Conservation (phyloP, 371 early-diverging fungal species). For the Mucor indicus region DNA sequence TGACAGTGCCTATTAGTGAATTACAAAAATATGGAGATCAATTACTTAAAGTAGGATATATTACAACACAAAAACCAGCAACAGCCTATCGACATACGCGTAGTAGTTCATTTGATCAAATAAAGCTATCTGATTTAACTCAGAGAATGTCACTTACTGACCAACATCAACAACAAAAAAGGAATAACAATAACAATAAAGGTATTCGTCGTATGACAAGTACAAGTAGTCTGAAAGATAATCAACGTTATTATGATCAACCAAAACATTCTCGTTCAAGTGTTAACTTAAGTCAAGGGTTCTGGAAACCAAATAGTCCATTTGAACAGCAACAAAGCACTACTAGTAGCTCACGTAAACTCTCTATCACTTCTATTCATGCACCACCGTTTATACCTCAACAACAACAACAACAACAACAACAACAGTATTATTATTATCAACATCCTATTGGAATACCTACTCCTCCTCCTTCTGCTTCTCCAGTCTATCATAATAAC, state of each 20-base stretch:
- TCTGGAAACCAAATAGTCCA: too few relatives aligned
- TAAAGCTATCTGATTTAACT: conserved; percentile 31
- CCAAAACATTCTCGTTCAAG: conserved; percentile 27
- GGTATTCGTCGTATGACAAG: conserved; percentile 22
- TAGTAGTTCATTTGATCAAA: conserved; percentile 36
- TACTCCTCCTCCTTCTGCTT: conserved; percentile 47
- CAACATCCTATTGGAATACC: conserved; percentile 31
- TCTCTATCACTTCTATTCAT: conserved; percentile 29
- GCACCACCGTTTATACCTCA: conserved; percentile 33
- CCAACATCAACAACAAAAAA: too few relatives aligned
- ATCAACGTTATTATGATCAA: conserved; percentile 6
- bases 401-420: conserved; percentile 4
- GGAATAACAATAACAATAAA: conserved; percentile 9
- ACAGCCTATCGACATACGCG: conserved; percentile 39
- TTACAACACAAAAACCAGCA: too few relatives aligned
- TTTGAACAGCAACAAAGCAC: too few relatives aligned
- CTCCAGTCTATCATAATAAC: conserved; percentile 27
- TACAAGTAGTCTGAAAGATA: conserved; percentile 19
- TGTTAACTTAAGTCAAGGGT: conserved; percentile 16
- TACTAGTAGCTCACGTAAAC: conserved; percentile 6
- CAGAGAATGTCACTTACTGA: conserved; percentile 33
- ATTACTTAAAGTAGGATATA: conserved; percentile 39
- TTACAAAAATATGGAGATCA: conserved; percentile 53
- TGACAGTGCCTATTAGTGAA: conserved; percentile 49
- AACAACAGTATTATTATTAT: conserved; percentile 8